Conservation (phyloP, 2,329 filamentous ascomycete genomes). For the Pseudovirgaria hyperparasitica region DNA sequence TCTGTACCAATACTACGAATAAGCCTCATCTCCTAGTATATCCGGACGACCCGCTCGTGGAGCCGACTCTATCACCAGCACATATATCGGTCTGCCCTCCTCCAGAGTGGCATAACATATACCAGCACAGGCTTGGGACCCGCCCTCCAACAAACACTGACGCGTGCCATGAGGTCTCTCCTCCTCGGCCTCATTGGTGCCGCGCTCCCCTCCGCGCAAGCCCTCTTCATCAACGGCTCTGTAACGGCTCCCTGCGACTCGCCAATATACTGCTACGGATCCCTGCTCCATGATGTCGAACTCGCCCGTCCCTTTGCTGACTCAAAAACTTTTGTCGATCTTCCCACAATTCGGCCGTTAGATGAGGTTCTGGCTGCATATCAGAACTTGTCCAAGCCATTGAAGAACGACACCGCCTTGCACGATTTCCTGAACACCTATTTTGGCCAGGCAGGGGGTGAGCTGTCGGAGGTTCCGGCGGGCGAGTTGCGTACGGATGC, state of each 20-base stretch:
- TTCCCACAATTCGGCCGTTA: constrained; percentile 46
- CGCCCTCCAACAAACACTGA: too few relatives aligned
- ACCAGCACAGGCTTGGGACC: too few relatives aligned
- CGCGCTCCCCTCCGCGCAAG: constrained; percentile 17
- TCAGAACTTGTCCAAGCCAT: constrained; percentile 43
- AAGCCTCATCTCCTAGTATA: too few relatives aligned
- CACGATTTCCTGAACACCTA: constrained; percentile 48
- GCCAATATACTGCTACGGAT: constrained; percentile 53
- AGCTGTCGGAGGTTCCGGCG: constrained; percentile 42
- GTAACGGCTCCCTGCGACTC: constrained; percentile 54
- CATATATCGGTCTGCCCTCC: too few relatives aligned
- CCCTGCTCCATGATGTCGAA: constrained; percentile 49
- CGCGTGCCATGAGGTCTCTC: too few relatives aligned
- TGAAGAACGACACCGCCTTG: constrained; percentile 50
- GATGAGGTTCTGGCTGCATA: constrained; percentile 50
- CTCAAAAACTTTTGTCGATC: constrained; percentile 59
- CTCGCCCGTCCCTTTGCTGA: constrained; percentile 51
- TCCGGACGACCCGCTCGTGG: too few relatives aligned
- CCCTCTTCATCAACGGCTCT: constrained; percentile 47
- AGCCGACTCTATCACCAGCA: too few relatives aligned
- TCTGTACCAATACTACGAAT: too few relatives aligned
- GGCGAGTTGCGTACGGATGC: constrained; percentile 43
- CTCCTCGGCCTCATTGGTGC: constrained; percentile 8
- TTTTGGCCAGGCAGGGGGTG: constrained; percentile 51
- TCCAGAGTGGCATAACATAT: too few relatives aligned